Evolutionary conservation across 495 filamentous ascomycete genomes (phyloP).

Genomic region (Talaromyces stipitatus): DNA sequence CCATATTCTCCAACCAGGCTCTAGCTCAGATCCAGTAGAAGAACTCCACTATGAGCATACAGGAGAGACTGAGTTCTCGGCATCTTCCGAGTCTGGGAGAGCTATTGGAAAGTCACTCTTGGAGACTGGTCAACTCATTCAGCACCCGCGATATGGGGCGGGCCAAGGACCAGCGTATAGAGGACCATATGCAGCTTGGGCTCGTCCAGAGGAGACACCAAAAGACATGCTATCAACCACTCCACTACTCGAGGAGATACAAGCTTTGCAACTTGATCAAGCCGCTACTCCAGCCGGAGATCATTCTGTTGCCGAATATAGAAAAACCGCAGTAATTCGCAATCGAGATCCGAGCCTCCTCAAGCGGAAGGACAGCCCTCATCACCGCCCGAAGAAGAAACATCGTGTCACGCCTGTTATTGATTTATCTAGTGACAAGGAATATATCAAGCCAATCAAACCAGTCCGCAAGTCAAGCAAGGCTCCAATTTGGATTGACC

Average conservation of each 20-base stretch:
- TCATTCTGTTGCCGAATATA: slow-evolving; percentile 13
- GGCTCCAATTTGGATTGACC: slow-evolving; percentile 17
- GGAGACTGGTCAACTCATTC: slow-evolving; percentile 25
- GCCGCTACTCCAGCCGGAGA: background rate
- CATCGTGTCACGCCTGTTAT: slow-evolving; percentile 4
- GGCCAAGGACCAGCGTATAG: slow-evolving; percentile 37
- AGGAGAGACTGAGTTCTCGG: slow-evolving; percentile 2
- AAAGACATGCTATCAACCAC: slow-evolving; percentile 10
- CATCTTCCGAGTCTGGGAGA: slow-evolving; percentile 19
- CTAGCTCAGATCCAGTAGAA: slow-evolving; percentile 14
- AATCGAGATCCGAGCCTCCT: slow-evolving; percentile 13
- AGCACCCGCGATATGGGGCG: slow-evolving; percentile 35
- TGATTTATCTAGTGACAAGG: slow-evolving; percentile 13
- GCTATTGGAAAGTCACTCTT: slow-evolving; percentile 21
- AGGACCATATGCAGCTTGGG: slow-evolving; percentile 39
- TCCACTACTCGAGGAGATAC: slow-evolving; percentile 14
- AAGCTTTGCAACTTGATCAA: slow-evolving; percentile 25
- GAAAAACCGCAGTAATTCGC: slow-evolving; percentile 20
- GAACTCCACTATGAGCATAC: slow-evolving; percentile 18
- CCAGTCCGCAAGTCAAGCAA: background rate
- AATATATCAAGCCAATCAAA: background rate
- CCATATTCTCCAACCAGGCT: slow-evolving; percentile 51
- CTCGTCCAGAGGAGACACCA: slow-evolving; percentile 19
- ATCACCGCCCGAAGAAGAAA: background rate
- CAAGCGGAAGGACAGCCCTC: slow-evolving; percentile 12